Evolutionary conservation across 163 green algal species (phyloP), one percentile per base, ranked within the genome.

Genomic region (Volvox carteri): DNA sequence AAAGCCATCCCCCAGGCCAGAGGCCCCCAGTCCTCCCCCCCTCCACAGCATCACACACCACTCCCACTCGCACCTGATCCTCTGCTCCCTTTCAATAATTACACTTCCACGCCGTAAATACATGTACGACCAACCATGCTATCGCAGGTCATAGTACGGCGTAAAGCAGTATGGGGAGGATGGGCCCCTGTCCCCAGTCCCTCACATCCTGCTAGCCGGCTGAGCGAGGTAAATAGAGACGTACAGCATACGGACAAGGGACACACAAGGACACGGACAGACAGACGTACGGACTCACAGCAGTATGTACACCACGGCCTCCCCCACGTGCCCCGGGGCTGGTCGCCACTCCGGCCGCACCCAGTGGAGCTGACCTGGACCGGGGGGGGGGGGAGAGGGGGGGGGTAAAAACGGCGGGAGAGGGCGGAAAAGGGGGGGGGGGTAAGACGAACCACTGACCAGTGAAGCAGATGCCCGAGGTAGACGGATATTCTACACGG

Each of bases 221-320:
- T n/a, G n/a, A n/a, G n/a, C n/a, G n/a, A n/a, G n/a, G n/a, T n/a
- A n/a, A n/a, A n/a, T n/a, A n/a, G n/a, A n/a, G n/a, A n/a, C n/a
- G n/a, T n/a, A n/a, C n/a, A n/a, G n/a, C n/a, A n/a, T n/a, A n/a
- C n/a, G n/a, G n/a, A n/a, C n/a, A n/a, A n/a, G n/a, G n/a, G n/a
- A n/a, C n/a, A n/a, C n/a, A n/a, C n/a, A n/a, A n/a, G n/a, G n/a
- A n/a, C n/a, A n/a, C n/a, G n/a, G n/a, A n/a, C n/a, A n/a, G n/a
- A n/a, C n/a, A n/a, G n/a, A n/a, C n/a, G 72, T n/a, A 14, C 18
- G 41, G 12, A 42, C 81, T 56, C 67, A 87, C 81, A 75, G 12
- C 21, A 87, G 46, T 2, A 87, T 65, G 35, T 87, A 87, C 81
- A 87, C 81, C 46, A 54, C 46, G 33, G 81, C 68, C 81, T 87